Evolutionary conservation across 108 stramenopile species (phyloP).

Genomic region (Nannochloropsis salina): DNA sequence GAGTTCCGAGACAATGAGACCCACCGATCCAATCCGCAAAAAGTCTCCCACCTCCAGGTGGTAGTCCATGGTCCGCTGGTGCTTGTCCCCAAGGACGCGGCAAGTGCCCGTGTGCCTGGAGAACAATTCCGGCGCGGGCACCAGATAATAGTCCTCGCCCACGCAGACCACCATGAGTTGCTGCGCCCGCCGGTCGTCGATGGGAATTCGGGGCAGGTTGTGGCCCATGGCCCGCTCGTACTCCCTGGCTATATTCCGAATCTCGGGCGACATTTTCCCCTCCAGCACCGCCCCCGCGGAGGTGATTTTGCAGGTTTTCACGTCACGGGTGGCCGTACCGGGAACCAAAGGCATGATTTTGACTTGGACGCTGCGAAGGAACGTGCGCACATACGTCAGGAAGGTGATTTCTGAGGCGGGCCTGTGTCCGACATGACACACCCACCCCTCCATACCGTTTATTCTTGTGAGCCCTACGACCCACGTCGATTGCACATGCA

Average conservation of each 20-base stretch:
- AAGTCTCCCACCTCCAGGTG: constrained; percentile 78
- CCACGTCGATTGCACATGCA: too few species aligned
- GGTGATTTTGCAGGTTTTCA: neutral
- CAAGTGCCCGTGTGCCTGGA: constrained; percentile 91
- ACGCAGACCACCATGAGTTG: constrained; percentile 77
- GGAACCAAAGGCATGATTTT: constrained; percentile 4
- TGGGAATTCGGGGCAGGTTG: neutral
- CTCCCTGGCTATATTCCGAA: neutral
- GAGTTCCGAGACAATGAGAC: constrained; percentile 90
- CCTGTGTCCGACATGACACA: too few species aligned
- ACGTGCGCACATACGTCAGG: too few species aligned
- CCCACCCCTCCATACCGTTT: too few species aligned
- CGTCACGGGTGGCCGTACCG: neutral
- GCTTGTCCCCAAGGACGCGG: constrained; percentile 81
- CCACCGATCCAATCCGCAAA: constrained; percentile 85
- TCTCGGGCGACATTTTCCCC: neutral
- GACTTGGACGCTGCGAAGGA: neutral
- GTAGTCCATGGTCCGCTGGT: constrained; percentile 69
- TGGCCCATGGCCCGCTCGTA: neutral
- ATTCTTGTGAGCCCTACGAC: too few species aligned
- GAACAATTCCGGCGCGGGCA: constrained; percentile 93
- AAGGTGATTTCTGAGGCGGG: too few species aligned
- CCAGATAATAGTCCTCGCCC: constrained; percentile 75
- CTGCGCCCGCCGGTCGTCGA: neutral
- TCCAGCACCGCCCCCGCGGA: neutral